Percentiles rank a stretch among this genome's conserved stretches.
These are phyloP conservation scores for Triticum aestivum DNA, from an alignment of 176 grass and related monocot species.

Conservation along the genomic window IWGSC_CS_RefSeq_v2.1 NC_057810.1:642081083-642081582, in stretches of 20 bases:
- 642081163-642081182: slow-evolving; percentile 83
- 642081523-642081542: not conserved
- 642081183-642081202: slow-evolving; percentile 95
- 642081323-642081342: not conserved
- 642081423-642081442: not conserved
- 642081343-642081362: slow-evolving; percentile 39
- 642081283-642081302: slow-evolving; percentile 88
- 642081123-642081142: not conserved
- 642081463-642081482: not conserved
- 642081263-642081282: slow-evolving; percentile 76
- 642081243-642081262: slow-evolving; percentile 90
- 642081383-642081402: not conserved
- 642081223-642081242: slow-evolving; percentile 70
- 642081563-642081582: not conserved
- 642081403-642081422: not conserved
- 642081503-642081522: not conserved
- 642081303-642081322: slow-evolving; percentile 93
- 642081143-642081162: not conserved
- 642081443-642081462: not conserved
- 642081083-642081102: slow-evolving; percentile 13
- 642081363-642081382: not conserved
- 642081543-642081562: not conserved
- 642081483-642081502: not conserved
- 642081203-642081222: slow-evolving; percentile 79
- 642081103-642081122: not conserved